Evolutionary conservation across 164 flowering plant genomes (phyloP).

Genomic region (Aristolochia californica): DNA sequence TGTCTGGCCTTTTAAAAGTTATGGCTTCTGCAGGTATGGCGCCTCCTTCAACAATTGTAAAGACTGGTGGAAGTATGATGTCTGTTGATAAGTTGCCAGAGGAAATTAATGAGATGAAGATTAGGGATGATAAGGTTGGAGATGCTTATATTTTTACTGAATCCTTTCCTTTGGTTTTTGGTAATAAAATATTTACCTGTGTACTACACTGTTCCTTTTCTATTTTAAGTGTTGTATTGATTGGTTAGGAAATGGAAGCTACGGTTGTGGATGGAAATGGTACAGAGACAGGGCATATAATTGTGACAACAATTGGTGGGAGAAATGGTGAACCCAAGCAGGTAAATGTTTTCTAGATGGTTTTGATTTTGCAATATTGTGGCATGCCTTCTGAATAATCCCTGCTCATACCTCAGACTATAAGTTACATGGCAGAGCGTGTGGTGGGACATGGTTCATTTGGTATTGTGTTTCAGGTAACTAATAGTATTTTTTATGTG

Average conservation of each 20-base stretch:
- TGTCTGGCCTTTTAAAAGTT: too few relatives aligned
- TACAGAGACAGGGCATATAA: too few relatives aligned
- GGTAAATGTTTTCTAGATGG: slow-evolving; percentile 15
- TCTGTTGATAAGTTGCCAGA: slow-evolving; percentile 58
- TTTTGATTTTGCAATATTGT: background rate
- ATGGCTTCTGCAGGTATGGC: slow-evolving; percentile 49
- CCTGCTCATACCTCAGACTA: slow-evolving; percentile 22
- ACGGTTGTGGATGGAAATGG: slow-evolving; percentile 49
- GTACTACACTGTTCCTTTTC: background rate
- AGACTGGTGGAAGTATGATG: slow-evolving; percentile 27
- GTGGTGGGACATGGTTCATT: slow-evolving; percentile 62
- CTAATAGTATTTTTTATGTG: slow-evolving; percentile 1
- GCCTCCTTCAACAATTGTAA: slow-evolving; percentile 36
- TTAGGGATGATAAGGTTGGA: slow-evolving; percentile 72
- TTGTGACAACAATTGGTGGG: slow-evolving; percentile 61
- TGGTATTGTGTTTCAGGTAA: slow-evolving; percentile 61
- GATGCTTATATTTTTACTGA: too few relatives aligned
- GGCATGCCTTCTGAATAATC: background rate
- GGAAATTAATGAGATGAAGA: slow-evolving; percentile 69
- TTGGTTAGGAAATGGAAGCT: slow-evolving; percentile 48
- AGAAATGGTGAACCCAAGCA: slow-evolving; percentile 54
- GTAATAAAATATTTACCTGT: background rate
- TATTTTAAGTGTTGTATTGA: background rate
- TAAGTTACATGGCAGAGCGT: slow-evolving; percentile 63
- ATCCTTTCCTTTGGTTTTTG: background rate